phyloP scores from a whole-genome alignment of 1,284 basidiomycete genomes.

The Wallemia ichthyophaga region DNA sequence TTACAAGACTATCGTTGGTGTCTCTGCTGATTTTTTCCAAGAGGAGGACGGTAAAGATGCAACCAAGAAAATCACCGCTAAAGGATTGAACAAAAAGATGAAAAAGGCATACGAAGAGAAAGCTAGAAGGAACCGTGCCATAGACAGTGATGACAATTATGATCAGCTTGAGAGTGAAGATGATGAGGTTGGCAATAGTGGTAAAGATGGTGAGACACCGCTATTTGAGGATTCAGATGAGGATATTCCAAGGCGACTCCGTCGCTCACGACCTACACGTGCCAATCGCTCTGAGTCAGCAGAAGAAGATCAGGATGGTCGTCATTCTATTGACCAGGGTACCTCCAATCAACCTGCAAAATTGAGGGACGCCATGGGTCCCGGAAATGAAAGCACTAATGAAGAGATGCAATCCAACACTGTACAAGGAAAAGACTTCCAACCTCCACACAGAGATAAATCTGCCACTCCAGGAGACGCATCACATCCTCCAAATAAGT shows the following conservation, averaged over 20 bases:
- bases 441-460: background rate
- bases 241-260: no score
- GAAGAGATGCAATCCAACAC: no score
- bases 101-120: background rate
- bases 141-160: background rate
- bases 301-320: background rate
- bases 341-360: background rate
- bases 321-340: background rate
- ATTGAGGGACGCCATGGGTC: background rate
- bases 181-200: background rate
- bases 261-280: no score
- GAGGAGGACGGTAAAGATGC: constrained; percentile 6
- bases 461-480: no score
- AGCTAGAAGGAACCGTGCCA: background rate
- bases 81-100: constrained; percentile 6
- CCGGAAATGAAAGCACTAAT: no score
- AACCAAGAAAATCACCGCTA: constrained; percentile 1
- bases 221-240: no score
- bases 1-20: background rate
- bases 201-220: no score
- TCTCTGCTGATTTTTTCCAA: background rate
- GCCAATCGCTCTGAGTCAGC: no score
- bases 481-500: no score
- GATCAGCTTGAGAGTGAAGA: background rate
- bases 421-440: no score